Base-by-base conservation (phyloP, 768 basidiomycete genomes). In the Suillus weaverae region DNA sequence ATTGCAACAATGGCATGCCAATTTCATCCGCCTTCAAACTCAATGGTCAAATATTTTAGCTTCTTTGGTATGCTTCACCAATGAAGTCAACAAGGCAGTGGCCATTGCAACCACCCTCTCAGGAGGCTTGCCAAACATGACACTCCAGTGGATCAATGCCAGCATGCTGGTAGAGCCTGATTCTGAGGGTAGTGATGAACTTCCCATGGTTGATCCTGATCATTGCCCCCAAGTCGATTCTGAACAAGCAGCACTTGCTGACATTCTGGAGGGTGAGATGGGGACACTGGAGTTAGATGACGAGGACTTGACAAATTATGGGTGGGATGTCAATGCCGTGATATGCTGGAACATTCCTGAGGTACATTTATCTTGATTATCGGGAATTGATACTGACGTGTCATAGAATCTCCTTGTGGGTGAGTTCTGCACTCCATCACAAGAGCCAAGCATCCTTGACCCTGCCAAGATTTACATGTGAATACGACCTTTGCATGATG, bases 1-100 rank as follows among this genome's bases (percentile, higher is more conserved):
- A 50, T 50, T 50, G 7, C 26, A 26, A 6, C 48, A 26, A 50
- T 2, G 13, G 48, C 48, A 26, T 26, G 26, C 22, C 16, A 26
- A 50, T 50, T 50, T 50, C 5, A 6, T 50, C 48, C 8, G 22
- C 1, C 22, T 50, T 50, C 48, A 50, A 50, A 14, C 48, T 26
- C 62, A 39, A 43, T 76, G 72, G 76, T 26, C 65, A 1, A 77
- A 63, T 33, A 57, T 65, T 0, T 54, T 72, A 4, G 67, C 63
- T 18, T 68, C 70, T 3, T 2, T 13, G 0, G 38, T 30, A 43
- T 61, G 14, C 26, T 70, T 69, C 30, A 8, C 62, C 7, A 59
- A 32, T 2, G 69, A 73, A 30, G 62, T 67, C 4, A 32, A 43
- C 3, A 68, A 64, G 16, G 62, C 69, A 4, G 55, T 44, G 30